A percentile compares a stretch with the other conserved stretches of the same genome.
phyloP scores from a whole-genome alignment of 331 rosid species.

The Malus hybrid region DNA sequence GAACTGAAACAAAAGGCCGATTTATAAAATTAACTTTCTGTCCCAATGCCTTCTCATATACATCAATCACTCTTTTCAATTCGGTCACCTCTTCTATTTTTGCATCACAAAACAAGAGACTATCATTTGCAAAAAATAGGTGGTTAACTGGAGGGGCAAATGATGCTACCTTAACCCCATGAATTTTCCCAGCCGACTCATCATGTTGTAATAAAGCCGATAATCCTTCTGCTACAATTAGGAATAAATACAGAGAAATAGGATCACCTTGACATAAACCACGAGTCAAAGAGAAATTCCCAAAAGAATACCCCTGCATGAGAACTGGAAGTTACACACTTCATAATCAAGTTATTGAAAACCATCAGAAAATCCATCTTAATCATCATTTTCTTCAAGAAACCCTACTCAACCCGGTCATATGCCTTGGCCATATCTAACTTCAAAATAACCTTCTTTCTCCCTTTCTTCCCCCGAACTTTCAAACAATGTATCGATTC shows the following conservation, averaged over 20 bases:
- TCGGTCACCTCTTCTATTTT: not conserved
- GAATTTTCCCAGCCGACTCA: not conserved
- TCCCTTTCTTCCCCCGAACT: not conserved
- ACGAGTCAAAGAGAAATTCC: not conserved
- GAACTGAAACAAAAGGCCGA: not conserved
- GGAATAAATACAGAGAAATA: not conserved
- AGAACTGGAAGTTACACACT: not conserved
- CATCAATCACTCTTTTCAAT: not conserved
- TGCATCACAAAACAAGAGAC: not conserved
- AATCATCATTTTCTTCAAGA: not conserved
- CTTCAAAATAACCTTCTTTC: not conserved
- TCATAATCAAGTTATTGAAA: not conserved
- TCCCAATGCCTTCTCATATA: not conserved
- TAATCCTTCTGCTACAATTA: not conserved
- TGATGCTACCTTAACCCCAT: not conserved
- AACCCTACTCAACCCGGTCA: not conserved
- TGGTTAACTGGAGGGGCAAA: not conserved
- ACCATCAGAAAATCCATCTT: not conserved
- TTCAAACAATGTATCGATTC: not conserved
- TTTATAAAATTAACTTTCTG: not conserved
- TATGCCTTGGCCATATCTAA: not conserved
- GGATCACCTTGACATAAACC: not conserved
- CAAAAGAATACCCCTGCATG: not conserved
- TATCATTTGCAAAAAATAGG: not conserved
- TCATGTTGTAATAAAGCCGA: not conserved